Base-by-base conservation (phyloP, 495 filamentous ascomycete genomes). In the Penicillium bialowiezense region DNA sequence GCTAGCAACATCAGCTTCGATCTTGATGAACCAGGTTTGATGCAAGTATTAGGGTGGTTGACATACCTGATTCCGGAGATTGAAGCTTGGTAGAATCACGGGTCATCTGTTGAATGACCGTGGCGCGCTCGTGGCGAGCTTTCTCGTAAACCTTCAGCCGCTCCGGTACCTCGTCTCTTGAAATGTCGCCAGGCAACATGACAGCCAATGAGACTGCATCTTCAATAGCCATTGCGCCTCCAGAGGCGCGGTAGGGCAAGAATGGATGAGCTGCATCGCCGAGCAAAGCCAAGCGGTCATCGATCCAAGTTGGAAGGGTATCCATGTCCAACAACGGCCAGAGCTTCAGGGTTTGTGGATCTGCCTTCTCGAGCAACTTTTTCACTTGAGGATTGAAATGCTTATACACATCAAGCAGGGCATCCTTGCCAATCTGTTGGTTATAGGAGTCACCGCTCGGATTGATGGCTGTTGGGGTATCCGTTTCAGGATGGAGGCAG, bases 261-360 rank as follows among this genome's bases (percentile, higher is more conserved):
- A 85, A 84, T 5, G 81, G 82, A 64, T 87, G 83, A 21, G 78
- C 81, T 0, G 83, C 77, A 70, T 86, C 84, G 2, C 84, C 83
- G 3, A 87, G 40, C 0, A 83, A 60, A 5, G 70, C 79, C 23
- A 85, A 44, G 18, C 64, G 69, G 3, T 59, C 74, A 5, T 75
- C 65, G 1, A 72, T 62, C 77, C 78, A 87, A 1, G 68, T 73
- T 0, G 74, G 70, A n/a, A 86, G 52, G 13, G 67, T 61, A 5
- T 75, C 67, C 73, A 82, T 83, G 55, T 86, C 82, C 1, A 82
- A 58, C 8, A 86, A 64, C 17, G 73, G 72, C 80, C 81, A 85
- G 0, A 85, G 68, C 51, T 75, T 80, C 14, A 85, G 45, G 6
- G 65, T 75, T 9, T 67, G 39, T 1, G 73, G 65, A 48, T 81